A percentile compares a stretch with the other conserved stretches of the same genome.
These are phyloP conservation scores for Malus hybrid DNA, from an alignment of 331 rosid genomes.

Conservation along the genomic window DNA sequence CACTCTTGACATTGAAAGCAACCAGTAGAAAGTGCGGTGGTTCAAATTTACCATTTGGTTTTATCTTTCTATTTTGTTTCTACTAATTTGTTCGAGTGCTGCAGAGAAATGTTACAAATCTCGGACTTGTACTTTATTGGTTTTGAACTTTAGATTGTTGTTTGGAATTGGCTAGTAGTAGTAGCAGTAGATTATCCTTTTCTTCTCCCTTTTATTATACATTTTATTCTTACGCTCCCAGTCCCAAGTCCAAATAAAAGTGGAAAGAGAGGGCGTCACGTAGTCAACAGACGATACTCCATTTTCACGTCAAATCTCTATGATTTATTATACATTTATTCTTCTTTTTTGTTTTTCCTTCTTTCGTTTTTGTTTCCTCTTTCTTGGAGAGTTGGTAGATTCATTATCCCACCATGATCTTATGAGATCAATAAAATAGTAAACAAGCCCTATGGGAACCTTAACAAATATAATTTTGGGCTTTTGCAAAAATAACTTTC, in stretches of 20 bases:
- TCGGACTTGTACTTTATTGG: too few relatives aligned
- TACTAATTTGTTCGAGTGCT: neutral
- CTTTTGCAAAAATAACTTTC: neutral
- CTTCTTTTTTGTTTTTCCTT: neutral
- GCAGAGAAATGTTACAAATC: neutral
- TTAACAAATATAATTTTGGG: neutral
- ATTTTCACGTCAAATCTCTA: too few relatives aligned
- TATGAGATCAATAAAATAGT: neutral
- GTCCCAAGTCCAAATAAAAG: too few relatives aligned
- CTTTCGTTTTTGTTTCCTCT: neutral
- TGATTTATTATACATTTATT: neutral
- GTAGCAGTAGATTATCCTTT: neutral
- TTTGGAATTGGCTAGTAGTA: neutral
- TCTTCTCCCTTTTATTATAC: neutral
- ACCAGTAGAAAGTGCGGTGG: neutral
- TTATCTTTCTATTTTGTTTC: neutral
- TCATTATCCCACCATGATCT: neutral
- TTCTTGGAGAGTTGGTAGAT: neutral
- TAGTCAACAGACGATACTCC: fast-evolving
- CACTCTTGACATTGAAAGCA: slow-evolving; percentile 21
- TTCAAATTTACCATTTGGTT: neutral
- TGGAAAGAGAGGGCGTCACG: fast-evolving
- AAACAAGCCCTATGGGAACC: too few relatives aligned
- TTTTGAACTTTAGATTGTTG: neutral
- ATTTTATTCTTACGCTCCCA: too few relatives aligned